These are phyloP conservation scores for Phaeosphaeriaceae sp. DNA, from an alignment of 2,329 filamentous ascomycete species.

Conservation along the genomic window DNA sequence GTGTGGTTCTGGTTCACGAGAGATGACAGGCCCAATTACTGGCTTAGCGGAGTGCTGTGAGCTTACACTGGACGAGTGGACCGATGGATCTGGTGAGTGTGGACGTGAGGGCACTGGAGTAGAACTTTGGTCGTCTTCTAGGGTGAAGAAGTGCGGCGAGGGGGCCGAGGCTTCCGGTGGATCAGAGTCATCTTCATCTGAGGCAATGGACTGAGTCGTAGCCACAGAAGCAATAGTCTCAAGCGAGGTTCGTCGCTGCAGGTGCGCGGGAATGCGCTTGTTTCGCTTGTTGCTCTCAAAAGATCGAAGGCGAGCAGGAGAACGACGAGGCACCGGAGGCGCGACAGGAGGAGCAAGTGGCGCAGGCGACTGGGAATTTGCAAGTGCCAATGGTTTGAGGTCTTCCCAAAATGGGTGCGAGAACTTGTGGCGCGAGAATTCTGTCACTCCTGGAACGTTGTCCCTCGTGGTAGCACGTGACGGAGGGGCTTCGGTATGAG, in stretches of 20 bases:
- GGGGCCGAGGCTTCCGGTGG: slow-evolving; percentile 21
- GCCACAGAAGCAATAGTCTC: slow-evolving; percentile 43
- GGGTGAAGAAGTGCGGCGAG: slow-evolving; percentile 19
- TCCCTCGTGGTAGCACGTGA: slow-evolving; percentile 17
- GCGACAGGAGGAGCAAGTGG: slow-evolving; percentile 6
- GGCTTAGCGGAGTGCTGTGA: slow-evolving; percentile 14
- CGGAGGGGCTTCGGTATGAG: slow-evolving; percentile 27
- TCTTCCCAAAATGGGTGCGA: slow-evolving; percentile 26
- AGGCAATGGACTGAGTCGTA: slow-evolving; percentile 8
- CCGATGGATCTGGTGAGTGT: slow-evolving; percentile 7
- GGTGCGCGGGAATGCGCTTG: slow-evolving; percentile 26
- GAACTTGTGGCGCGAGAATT: slow-evolving; percentile 17
- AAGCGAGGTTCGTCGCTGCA: slow-evolving; percentile 35
- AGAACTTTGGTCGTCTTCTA: slow-evolving; percentile 12
- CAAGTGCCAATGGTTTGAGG: slow-evolving; percentile 7
- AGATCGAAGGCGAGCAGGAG: slow-evolving; percentile 23
- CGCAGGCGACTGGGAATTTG: not conserved
- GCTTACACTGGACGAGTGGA: slow-evolving; percentile 13
- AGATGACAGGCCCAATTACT: slow-evolving; percentile 4
- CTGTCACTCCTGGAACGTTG: slow-evolving; percentile 7
- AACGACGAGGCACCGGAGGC: slow-evolving; percentile 15
- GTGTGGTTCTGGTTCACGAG: slow-evolving; percentile 11
- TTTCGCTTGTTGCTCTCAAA: slow-evolving; percentile 30
- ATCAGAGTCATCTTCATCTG: slow-evolving; percentile 20
- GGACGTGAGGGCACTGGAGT: slow-evolving; percentile 7